These are phyloP conservation scores for Cladosporium oxysporum DNA, from an alignment of 2,329 filamentous ascomycete genomes.

Conservation along the genomic window DNA sequence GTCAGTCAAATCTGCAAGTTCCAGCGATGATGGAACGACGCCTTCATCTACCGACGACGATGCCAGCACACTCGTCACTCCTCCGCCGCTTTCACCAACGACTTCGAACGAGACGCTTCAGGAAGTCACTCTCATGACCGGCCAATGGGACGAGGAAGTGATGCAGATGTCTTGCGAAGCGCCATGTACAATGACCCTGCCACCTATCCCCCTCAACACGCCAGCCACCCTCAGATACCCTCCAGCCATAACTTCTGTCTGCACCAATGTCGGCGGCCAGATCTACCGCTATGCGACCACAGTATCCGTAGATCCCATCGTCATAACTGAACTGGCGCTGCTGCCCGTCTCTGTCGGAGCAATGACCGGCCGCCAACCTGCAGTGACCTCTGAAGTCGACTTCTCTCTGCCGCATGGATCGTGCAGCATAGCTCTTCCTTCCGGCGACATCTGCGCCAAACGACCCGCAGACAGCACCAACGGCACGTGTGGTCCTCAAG, in stretches of 20 bases:
- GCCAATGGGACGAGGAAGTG: neutral
- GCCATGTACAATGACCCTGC: slow-evolving; percentile 9
- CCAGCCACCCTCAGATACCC: slow-evolving; percentile 5
- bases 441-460: neutral
- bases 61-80: neutral
- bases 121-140: slow-evolving; percentile 10
- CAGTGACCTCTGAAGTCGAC: neutral
- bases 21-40: neutral
- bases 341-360: neutral
- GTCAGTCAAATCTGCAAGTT: neutral
- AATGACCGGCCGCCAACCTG: neutral
- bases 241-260: neutral
- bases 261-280: neutral
- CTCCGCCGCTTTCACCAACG: neutral
- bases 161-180: neutral
- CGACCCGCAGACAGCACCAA: neutral
- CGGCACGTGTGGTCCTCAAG: neutral
- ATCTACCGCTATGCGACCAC: slow-evolving; percentile 6
- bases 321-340: neutral
- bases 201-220: neutral
- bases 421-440: neutral
- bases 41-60: neutral
- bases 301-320: neutral
- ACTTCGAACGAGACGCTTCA: neutral
- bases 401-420: neutral